A percentile compares a stretch with the other conserved stretches of the same genome.
Conservation (phyloP, 768 basidiomycete genomes). For the Suillus bovinus region DNA sequence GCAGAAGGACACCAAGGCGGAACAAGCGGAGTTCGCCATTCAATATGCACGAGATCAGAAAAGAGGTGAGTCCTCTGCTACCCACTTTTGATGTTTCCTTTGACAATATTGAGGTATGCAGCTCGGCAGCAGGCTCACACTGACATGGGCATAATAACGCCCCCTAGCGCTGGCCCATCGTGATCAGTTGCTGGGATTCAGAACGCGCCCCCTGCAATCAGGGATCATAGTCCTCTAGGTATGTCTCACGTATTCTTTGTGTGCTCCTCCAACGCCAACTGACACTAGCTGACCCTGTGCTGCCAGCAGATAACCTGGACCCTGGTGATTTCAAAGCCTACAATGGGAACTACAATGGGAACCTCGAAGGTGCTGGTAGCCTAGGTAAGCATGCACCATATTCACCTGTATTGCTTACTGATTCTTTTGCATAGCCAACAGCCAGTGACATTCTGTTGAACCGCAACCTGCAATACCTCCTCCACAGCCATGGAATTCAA, state of each 20-base stretch:
- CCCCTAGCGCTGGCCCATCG: background rate
- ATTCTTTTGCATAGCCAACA: no score
- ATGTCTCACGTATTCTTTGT: background rate
- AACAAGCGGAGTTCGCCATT: background rate
- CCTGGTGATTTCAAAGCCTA: background rate
- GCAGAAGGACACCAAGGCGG: background rate
- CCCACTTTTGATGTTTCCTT: background rate
- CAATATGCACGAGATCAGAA: background rate
- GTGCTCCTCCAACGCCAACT: background rate
- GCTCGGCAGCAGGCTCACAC: background rate
- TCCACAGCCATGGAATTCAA: no score
- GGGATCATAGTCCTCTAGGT: background rate
- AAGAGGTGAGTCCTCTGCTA: conserved; percentile 6
- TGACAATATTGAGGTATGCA: background rate
- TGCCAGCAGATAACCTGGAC: background rate
- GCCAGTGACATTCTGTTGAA: no score
- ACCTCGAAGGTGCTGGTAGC: no score
- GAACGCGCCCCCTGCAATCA: background rate
- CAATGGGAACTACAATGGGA: no score
- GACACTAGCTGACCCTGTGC: background rate
- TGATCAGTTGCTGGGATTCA: background rate
- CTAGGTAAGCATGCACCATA: no score
- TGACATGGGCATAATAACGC: background rate
- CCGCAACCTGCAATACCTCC: no score
- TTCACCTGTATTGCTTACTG: no score